Evolutionary conservation across 2,329 filamentous ascomycete species (phyloP).

Genomic region (Xylariaceae sp.): DNA sequence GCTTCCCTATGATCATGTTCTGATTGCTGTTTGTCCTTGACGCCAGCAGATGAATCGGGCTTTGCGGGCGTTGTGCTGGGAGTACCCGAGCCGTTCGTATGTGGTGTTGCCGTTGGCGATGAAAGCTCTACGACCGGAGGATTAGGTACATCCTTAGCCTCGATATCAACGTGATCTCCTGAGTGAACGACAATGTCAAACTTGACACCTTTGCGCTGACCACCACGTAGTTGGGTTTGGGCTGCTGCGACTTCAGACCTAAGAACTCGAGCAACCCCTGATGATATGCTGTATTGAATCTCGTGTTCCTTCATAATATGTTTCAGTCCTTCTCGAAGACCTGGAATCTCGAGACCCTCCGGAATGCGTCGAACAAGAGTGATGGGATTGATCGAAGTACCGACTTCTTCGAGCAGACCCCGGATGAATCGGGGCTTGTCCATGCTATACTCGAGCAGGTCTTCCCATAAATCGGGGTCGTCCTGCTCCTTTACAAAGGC

Average conservation of each 20-base stretch:
- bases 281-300: conserved; percentile 87
- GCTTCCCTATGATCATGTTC: conserved; percentile 31
- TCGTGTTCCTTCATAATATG: conserved; percentile 95
- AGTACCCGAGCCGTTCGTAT: conserved; percentile 20
- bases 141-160: conserved; percentile 37
- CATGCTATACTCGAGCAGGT: conserved; percentile 93
- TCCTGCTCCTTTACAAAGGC: conserved; percentile 91
- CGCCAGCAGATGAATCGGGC: background rate
- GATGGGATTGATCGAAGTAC: conserved; percentile 89
- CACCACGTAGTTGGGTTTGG: conserved; percentile 74
- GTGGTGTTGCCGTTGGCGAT: conserved; percentile 17
- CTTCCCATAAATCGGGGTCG: conserved; percentile 90
- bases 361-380: conserved; percentile 86
- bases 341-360: conserved; percentile 87
- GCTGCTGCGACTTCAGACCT: conserved; percentile 81
- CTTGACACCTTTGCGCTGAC: conserved; percentile 81
- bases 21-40: conserved; percentile 25
- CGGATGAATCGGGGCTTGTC: conserved; percentile 94
- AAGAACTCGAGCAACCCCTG: conserved; percentile 81
- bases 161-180: conserved; percentile 40
- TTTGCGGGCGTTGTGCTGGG: conserved; percentile 11
- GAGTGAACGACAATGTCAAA: conserved; percentile 66
- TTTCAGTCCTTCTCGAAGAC: conserved; percentile 79
- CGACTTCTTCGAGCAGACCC: conserved; percentile 86
- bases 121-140: conserved; percentile 15